These are phyloP conservation scores for Verticillium nubilum DNA, from an alignment of 2,329 filamentous ascomycete species.

Conservation along the genomic window DNA sequence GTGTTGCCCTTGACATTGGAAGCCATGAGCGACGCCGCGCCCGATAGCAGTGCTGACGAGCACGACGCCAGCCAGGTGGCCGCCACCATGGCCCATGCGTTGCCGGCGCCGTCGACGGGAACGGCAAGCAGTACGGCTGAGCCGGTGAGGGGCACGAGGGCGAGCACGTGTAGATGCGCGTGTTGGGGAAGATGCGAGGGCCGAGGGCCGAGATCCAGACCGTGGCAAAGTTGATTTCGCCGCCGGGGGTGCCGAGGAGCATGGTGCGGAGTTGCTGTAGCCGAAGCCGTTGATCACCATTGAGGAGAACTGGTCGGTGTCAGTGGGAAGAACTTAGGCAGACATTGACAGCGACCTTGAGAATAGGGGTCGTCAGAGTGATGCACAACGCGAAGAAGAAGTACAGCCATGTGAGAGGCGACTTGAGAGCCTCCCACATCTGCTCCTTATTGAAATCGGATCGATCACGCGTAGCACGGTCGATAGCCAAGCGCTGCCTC, in stretches of 20 bases:
- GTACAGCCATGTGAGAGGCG: constrained; percentile 54
- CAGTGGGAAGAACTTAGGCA: neutral
- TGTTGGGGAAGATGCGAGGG: constrained; percentile 10
- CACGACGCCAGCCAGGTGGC: constrained; percentile 18
- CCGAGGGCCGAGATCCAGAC: constrained; percentile 9
- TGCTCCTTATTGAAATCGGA: constrained; percentile 66
- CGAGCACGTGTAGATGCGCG: constrained; percentile 18
- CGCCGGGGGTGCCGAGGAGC: constrained; percentile 8
- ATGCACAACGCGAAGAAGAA: constrained; percentile 54
- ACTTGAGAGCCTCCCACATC: constrained; percentile 42
- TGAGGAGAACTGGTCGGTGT: constrained; percentile 4
- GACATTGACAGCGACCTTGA: constrained; percentile 9
- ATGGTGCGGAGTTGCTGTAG: constrained; percentile 8
- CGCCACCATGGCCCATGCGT: constrained; percentile 17
- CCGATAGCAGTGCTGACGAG: constrained; percentile 11
- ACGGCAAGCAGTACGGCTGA: constrained; percentile 11
- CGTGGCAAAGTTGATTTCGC: constrained; percentile 3
- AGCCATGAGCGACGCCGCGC: constrained; percentile 37
- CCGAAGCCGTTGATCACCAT: constrained; percentile 13
- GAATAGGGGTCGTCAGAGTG: constrained; percentile 25
- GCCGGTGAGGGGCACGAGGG: constrained; percentile 6
- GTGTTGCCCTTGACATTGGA: constrained; percentile 64
- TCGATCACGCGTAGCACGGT: constrained; percentile 70
- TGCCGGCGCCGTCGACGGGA: constrained; percentile 3
- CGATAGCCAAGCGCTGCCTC: constrained; percentile 62